Conservation (phyloP, 169 alveolate genomes). For the Plasmodium billcollinsi region DNA sequence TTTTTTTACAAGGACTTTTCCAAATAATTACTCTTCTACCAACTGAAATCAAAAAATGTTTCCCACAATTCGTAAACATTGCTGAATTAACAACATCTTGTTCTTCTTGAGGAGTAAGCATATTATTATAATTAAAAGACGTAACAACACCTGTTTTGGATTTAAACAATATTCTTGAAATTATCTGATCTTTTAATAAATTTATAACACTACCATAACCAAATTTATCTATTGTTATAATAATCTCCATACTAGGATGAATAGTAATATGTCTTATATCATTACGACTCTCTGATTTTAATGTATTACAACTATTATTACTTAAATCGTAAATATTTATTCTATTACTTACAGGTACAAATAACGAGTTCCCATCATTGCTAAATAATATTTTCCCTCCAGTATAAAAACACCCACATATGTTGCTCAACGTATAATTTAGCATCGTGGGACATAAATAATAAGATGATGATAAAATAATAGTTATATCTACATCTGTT, state of each 20-base stretch:
- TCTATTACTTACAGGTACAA: conserved; percentile 90
- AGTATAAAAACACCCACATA: conserved; percentile 61
- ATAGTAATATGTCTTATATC: conserved; percentile 81
- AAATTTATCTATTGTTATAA: conserved; percentile 85
- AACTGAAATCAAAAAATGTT: conserved; percentile 78
- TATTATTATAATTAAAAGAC: conserved; percentile 30
- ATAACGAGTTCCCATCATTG: conserved; percentile 79
- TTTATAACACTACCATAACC: conserved; percentile 86
- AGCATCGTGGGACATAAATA: conserved; percentile 6
- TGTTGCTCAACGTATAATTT: conserved; percentile 45
- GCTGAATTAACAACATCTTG: conserved; percentile 78
- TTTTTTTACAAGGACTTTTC: conserved; percentile 80
- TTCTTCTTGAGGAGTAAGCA: conserved; percentile 76
- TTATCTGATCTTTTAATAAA: conserved; percentile 81
- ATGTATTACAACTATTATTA: conserved; percentile 83
- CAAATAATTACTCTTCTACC: conserved; percentile 83
- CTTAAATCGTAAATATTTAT: conserved; percentile 86
- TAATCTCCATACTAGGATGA: conserved; percentile 85
- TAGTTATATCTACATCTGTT: background rate
- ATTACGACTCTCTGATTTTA: conserved; percentile 85
- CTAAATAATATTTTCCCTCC: conserved; percentile 59
- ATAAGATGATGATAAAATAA: background rate
- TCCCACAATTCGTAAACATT: conserved; percentile 81
- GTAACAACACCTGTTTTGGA: conserved; percentile 78
- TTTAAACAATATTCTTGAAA: conserved; percentile 84